Base-by-base conservation (phyloP, 306 rosid species). In the Prunus armeniaca region DNA sequence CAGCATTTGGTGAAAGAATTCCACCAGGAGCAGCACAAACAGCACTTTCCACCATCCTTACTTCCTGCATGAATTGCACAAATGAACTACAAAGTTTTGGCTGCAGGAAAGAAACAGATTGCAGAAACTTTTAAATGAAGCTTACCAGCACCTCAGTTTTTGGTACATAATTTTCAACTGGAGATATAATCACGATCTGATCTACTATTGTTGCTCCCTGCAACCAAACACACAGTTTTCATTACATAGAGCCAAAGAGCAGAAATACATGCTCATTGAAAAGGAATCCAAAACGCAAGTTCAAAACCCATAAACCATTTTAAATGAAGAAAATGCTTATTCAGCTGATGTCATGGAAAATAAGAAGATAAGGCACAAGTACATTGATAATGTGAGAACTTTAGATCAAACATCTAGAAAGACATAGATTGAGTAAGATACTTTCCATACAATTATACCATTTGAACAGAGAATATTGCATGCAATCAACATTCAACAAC, bases 131-230 rank as follows among this genome's bases (percentile, higher is more conserved):
- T 57, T 67, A 28, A 45, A 68, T 54, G 18, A 60, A 46, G 56
- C 17, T 79, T 80, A 87, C 97, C 78, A 65, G 89, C 72, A 73
- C 81, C 76, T 88, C 90, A 79, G 3, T 65, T 83, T 83, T 88
- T 54, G 83, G 83, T 49, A 87, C 89, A 81, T 91, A 88, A 84
- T 91, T 88, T 81, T 91, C 91, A 52, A 78, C 93, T 51, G 89
- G 88, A 72, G 87, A 80, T 82, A 93, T 89, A 76, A 79, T 87
- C 84, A 93, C 97, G 62, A 93, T 84, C 83, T 85, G 88, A 74
- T 93, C 98, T 27, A 93, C 92, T 69, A 93, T 91, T 34, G 98
- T 93, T 79, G 98, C 98, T 79, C 98, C 98, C 98, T 91, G 88
- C 65, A 80, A 81, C 76, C 75, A 28, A 78, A 76, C 30, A 80